These are phyloP conservation scores for Clarireedia hainanense DNA, from an alignment of 2,329 filamentous ascomycete genomes.

Conservation along the genomic window DNA sequence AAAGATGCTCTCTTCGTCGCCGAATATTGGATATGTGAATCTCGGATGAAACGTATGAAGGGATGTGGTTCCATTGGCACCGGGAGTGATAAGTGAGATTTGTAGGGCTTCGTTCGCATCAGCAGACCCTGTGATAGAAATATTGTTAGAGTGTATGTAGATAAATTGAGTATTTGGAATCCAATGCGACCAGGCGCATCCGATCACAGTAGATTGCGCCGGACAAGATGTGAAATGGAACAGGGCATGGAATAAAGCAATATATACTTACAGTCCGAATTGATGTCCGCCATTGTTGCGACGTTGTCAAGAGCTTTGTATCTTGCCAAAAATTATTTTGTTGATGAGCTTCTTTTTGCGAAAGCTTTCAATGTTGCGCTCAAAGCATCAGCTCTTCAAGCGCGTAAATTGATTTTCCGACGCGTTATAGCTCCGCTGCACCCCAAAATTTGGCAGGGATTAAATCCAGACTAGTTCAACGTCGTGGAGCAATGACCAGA, in stretches of 20 bases:
- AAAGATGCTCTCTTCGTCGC: conserved; percentile 85
- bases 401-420: conserved; percentile 20
- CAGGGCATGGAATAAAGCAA: not conserved
- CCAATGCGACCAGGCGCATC: not conserved
- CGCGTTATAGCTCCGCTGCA: not conserved
- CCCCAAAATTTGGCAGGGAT: not conserved
- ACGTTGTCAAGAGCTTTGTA: not conserved
- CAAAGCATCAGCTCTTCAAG: not conserved
- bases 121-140: conserved; percentile 21
- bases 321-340: not conserved
- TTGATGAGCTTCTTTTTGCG: not conserved
- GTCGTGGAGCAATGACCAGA: conserved; percentile 5
- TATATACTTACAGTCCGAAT: conserved; percentile 19
- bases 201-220: not conserved
- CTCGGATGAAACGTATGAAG: conserved; percentile 69
- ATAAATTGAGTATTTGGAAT: not conserved
- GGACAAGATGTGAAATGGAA: not conserved
- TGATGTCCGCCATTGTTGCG: conserved; percentile 17
- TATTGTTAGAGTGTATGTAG: not conserved
- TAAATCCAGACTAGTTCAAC: conserved; percentile 1
- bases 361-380: not conserved
- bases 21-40: conserved; percentile 89
- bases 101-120: conserved; percentile 45
- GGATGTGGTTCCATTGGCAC: conserved; percentile 43
- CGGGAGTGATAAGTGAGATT: conserved; percentile 50